Percentiles rank a stretch among this genome's conserved stretches.
Evolutionary conservation across 257 asterid genomes (phyloP).

Genomic region (Jaltomata sinuosa): DNA sequence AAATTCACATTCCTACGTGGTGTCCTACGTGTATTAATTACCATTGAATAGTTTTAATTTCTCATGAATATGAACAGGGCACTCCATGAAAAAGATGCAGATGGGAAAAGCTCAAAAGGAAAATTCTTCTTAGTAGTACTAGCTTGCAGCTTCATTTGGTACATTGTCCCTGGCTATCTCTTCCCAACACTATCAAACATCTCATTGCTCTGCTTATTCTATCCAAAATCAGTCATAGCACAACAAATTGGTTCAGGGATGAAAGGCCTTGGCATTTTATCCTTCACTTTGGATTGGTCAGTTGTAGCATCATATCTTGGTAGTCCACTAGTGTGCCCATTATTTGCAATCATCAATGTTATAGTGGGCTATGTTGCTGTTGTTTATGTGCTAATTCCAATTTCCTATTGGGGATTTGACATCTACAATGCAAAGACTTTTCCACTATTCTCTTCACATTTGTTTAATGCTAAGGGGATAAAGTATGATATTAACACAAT

Average conservation of each 20-base stretch:
- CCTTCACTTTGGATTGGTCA: slow-evolving; percentile 7
- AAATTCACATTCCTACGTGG: too few species aligned
- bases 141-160: slow-evolving; percentile 1
- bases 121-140: neutral
- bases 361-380: neutral
- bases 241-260: slow-evolving; percentile 8
- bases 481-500: neutral
- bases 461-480: neutral
- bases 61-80: neutral
- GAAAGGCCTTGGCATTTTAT: neutral
- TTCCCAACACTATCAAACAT: neutral
- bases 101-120: neutral
- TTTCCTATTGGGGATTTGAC: neutral
- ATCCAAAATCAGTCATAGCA: neutral
- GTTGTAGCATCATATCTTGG: neutral
- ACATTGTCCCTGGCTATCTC: neutral
- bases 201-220: neutral
- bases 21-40: too few species aligned
- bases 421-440: neutral
- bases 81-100: neutral
- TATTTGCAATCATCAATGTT: neutral
- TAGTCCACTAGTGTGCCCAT: neutral
- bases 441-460: neutral
- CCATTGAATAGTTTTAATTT: neutral
- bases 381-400: neutral